phyloP scores from a whole-genome alignment of 495 filamentous ascomycete genomes.

The Parathielavia appendiculata region DNA sequence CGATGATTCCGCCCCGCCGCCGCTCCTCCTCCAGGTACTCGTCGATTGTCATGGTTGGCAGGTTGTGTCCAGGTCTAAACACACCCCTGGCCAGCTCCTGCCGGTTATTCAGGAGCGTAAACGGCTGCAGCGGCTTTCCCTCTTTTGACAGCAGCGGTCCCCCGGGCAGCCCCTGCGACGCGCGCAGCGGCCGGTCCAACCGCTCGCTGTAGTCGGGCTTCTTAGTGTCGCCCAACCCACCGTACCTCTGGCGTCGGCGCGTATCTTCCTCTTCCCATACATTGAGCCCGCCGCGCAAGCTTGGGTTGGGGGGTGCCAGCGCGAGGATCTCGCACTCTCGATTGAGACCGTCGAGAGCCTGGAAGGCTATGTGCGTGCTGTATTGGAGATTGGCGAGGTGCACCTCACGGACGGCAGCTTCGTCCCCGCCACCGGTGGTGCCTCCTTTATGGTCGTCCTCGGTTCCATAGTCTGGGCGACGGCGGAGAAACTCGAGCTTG shows the following conservation, averaged over 20 bases:
- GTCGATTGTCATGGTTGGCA: constrained; percentile 97
- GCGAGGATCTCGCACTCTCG: constrained; percentile 80
- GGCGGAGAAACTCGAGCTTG: constrained; percentile 59
- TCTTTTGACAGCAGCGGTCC: constrained; percentile 76
- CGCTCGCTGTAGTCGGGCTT: constrained; percentile 61
- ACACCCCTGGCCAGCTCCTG: constrained; percentile 75
- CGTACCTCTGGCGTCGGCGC: constrained; percentile 37
- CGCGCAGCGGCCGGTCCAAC: constrained; percentile 58
- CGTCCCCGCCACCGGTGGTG: constrained; percentile 61
- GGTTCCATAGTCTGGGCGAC: constrained; percentile 36
- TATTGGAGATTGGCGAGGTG: constrained; percentile 70
- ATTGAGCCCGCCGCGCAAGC: not conserved
- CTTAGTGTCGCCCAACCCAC: constrained; percentile 29
- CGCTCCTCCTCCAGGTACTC: constrained; percentile 94
- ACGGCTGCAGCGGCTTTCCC: constrained; percentile 86
- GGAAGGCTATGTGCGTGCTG: constrained; percentile 73
- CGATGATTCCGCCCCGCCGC: constrained; percentile 78
- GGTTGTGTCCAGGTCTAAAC: constrained; percentile 83
- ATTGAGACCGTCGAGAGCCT: constrained; percentile 73
- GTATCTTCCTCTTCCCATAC: constrained; percentile 42
- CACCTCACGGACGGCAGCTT: constrained; percentile 69
- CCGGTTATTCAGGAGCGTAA: constrained; percentile 75
- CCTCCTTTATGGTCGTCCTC: constrained; percentile 59
- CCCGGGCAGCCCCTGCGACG: constrained; percentile 36
- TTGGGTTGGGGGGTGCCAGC: constrained; percentile 48